Evolutionary conservation across 2,329 filamentous ascomycete genomes (phyloP).

Genomic region (Zelopaecilomyces penicillatus): DNA sequence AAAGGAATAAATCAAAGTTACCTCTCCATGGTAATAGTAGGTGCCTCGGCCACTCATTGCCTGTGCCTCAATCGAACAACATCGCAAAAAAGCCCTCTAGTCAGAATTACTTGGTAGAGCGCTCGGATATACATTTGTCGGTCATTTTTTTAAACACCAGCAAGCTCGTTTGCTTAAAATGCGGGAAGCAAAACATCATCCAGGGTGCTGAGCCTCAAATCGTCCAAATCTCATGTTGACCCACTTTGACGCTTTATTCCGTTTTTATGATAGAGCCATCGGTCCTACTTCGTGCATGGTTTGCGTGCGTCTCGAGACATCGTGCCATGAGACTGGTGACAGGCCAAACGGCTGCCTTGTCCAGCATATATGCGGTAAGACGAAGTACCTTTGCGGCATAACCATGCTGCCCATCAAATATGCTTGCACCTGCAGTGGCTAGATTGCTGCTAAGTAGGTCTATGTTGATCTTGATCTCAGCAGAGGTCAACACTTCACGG

Average conservation of each 20-base stretch:
- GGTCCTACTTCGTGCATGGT: slow-evolving; percentile 41
- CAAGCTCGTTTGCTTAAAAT: not conserved
- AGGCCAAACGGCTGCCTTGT: slow-evolving; percentile 87
- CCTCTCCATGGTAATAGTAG: too few species aligned
- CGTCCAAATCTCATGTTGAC: too few species aligned
- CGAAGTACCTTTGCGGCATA: slow-evolving; percentile 79
- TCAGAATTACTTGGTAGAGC: too few species aligned
- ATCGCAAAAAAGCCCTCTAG: too few species aligned
- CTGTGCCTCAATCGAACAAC: too few species aligned
- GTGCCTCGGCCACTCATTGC: too few species aligned
- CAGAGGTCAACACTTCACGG: slow-evolving; percentile 64
- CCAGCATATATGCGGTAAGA: slow-evolving; percentile 77
- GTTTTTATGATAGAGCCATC: slow-evolving; percentile 41
- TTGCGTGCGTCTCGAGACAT: slow-evolving; percentile 47
- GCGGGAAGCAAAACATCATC: not conserved
- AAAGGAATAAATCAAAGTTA: too few species aligned
- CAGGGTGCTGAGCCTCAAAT: too few species aligned
- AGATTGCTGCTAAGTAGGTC: slow-evolving; percentile 39
- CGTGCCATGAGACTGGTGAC: slow-evolving; percentile 47
- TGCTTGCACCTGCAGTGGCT: slow-evolving; percentile 43
- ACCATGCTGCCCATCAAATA: slow-evolving; percentile 56
- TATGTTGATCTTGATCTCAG: slow-evolving; percentile 70
- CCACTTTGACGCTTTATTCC: slow-evolving; percentile 20
- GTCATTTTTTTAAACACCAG: too few species aligned
- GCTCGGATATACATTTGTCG: too few species aligned